phyloP scores from a whole-genome alignment of 345 rosid genomes.

The Arabidopsis suecica region DNA sequence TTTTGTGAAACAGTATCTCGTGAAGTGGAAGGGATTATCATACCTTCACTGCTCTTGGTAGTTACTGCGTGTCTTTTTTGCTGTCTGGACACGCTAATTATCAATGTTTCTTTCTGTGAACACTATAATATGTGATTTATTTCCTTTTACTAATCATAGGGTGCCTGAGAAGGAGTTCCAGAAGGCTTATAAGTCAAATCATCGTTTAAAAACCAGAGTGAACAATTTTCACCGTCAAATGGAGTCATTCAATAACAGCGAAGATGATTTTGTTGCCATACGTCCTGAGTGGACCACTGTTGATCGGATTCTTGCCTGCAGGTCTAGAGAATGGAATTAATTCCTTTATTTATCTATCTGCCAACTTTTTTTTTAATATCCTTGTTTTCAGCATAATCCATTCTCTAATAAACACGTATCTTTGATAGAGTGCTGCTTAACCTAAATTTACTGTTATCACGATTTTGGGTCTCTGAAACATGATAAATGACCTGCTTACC shows the following conservation, averaged over 20 bases:
- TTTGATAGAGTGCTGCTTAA: slow-evolving; percentile 10
- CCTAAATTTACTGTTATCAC: no score
- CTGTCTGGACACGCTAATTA: slow-evolving; percentile 20
- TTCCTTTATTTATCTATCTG: slow-evolving; percentile 13
- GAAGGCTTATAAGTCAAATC: slow-evolving; percentile 91
- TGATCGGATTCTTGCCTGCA: slow-evolving; percentile 95
- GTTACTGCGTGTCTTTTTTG: slow-evolving; percentile 18
- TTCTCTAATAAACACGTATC: neutral
- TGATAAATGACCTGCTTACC: neutral
- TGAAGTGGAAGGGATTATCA: slow-evolving; percentile 98
- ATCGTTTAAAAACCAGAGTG: slow-evolving; percentile 85
- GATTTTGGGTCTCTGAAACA: neutral
- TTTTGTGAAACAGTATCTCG: slow-evolving; percentile 93
- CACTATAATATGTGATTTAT: slow-evolving; percentile 5
- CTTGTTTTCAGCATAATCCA: neutral
- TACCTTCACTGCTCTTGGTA: slow-evolving; percentile 98
- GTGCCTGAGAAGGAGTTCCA: slow-evolving; percentile 91
- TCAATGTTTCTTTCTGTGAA: slow-evolving; percentile 15
- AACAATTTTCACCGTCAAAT: slow-evolving; percentile 89
- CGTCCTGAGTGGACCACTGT: slow-evolving; percentile 99
- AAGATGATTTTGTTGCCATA: slow-evolving; percentile 89
- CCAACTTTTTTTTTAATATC: neutral
- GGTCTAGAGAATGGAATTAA: slow-evolving; percentile 51
- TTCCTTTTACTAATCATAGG: slow-evolving; percentile 50
- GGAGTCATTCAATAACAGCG: slow-evolving; percentile 65